phyloP scores from a whole-genome alignment of 192 early-diverging fungal genomes.

The Podila epigama region DNA sequence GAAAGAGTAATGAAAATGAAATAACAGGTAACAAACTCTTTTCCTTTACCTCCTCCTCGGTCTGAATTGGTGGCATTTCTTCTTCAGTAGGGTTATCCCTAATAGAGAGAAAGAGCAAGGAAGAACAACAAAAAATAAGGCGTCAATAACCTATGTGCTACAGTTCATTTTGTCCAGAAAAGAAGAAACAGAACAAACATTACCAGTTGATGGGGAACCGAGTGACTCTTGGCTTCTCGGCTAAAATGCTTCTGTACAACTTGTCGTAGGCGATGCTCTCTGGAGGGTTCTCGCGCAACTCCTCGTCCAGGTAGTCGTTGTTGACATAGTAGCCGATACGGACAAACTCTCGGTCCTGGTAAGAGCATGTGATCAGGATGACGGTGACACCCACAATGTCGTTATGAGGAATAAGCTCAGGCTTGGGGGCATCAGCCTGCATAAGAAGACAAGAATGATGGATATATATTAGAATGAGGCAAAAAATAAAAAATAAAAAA shows the following conservation, averaged over 20 bases:
- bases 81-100: slow-evolving; percentile 47
- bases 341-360: slow-evolving; percentile 92
- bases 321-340: slow-evolving; percentile 98
- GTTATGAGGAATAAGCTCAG: slow-evolving; percentile 75
- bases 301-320: slow-evolving; percentile 91
- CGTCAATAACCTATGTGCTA: background rate
- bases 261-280: slow-evolving; percentile 73
- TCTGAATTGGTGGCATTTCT: slow-evolving; percentile 44
- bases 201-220: slow-evolving; percentile 81
- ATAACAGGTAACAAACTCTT: background rate
- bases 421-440: slow-evolving; percentile 75
- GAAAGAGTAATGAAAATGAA: background rate
- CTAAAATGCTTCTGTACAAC: slow-evolving; percentile 86
- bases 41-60: slow-evolving; percentile 29
- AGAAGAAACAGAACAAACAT: background rate
- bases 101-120: background rate
- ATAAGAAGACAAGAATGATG: background rate
- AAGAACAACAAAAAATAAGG: background rate
- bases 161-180: background rate
- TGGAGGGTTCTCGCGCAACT: slow-evolving; percentile 80
- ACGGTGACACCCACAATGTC: slow-evolving; percentile 92
- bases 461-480: background rate
- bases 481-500: background rate
- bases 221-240: slow-evolving; percentile 94
- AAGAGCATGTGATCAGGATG: slow-evolving; percentile 89